phyloP scores from a whole-genome alignment of 2,329 filamentous ascomycete genomes.

The Neodidymelliopsis sp. region DNA sequence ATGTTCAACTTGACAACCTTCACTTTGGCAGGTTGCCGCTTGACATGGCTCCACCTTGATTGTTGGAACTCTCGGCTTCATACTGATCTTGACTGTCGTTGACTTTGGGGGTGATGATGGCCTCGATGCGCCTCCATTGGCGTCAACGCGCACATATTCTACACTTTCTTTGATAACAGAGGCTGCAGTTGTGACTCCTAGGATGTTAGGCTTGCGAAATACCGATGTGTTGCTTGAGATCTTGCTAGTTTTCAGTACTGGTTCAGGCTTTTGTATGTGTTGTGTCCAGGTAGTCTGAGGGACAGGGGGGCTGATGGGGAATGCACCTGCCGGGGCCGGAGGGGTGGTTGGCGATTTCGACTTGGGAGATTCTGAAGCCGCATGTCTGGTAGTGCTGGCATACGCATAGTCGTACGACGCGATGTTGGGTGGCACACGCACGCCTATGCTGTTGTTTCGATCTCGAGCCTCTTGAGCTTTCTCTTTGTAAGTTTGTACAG shows the following conservation, averaged over 20 bases:
- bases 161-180: conserved; percentile 8
- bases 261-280: not conserved
- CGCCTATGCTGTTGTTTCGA: conserved; percentile 32
- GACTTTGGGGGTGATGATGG: conserved; percentile 16
- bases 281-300: conserved; percentile 26
- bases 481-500: conserved; percentile 38
- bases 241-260: not conserved
- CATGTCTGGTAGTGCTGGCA: conserved; percentile 2
- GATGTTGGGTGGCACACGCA: conserved; percentile 34
- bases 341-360: conserved; percentile 18
- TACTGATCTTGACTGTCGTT: conserved; percentile 30
- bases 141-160: conserved; percentile 16
- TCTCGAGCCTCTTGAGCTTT: conserved; percentile 37
- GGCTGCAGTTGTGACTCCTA: conserved; percentile 7
- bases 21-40: not conserved
- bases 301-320: conserved; percentile 35
- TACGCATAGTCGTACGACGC: conserved; percentile 40
- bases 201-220: conserved; percentile 20
- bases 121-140: conserved; percentile 16
- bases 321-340: conserved; percentile 33
- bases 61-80: conserved; percentile 25
- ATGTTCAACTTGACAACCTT: not conserved
- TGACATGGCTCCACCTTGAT: not conserved
- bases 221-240: conserved; percentile 16
- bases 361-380: conserved; percentile 8